Evolutionary conservation across 1,139 yeast species (phyloP).

Genomic region (Suhomyces maxii): DNA sequence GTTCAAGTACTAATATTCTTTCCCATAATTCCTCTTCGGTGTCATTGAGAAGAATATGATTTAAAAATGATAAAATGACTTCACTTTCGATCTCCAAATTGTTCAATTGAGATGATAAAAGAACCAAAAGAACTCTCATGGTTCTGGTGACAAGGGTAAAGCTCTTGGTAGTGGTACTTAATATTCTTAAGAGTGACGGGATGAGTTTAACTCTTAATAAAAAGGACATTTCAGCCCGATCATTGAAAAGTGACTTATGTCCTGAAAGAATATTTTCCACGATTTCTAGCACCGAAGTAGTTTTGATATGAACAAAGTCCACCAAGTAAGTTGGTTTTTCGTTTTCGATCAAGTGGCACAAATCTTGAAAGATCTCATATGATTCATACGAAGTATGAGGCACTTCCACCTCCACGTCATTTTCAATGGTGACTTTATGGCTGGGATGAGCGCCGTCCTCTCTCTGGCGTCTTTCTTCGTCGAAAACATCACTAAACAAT

Average conservation of each 20-base stretch:
- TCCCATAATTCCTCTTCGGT: conserved; percentile 54
- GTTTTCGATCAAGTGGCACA: conserved; percentile 66
- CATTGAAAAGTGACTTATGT: conserved; percentile 56
- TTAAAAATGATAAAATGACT: conserved; percentile 70
- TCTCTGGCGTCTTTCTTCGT: conserved; percentile 23
- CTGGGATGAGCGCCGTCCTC: conserved; percentile 13
- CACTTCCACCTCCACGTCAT: conserved; percentile 42
- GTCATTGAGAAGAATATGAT: conserved; percentile 54
- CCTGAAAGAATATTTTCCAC: conserved; percentile 65
- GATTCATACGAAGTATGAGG: conserved; percentile 67
- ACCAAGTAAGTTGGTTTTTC: conserved; percentile 51
- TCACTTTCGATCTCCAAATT: conserved; percentile 75
- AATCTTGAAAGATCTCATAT: conserved; percentile 63
- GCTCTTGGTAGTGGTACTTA: conserved; percentile 57
- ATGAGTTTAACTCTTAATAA: conserved; percentile 66
- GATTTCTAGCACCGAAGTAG: conserved; percentile 74
- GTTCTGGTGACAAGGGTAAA: conserved; percentile 74
- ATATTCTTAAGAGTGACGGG: conserved; percentile 69
- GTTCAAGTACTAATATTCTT: conserved; percentile 67
- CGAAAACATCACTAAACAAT: conserved; percentile 72
- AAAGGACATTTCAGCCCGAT: conserved; percentile 63
- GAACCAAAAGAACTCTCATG: conserved; percentile 63
- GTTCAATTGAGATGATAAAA: conserved; percentile 60
- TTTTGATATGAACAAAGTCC: conserved; percentile 52
- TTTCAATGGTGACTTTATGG: conserved; percentile 43